Evolutionary conservation across 73 alveolate genomes (phyloP).

Genomic region (Diophrys sp.): DNA sequence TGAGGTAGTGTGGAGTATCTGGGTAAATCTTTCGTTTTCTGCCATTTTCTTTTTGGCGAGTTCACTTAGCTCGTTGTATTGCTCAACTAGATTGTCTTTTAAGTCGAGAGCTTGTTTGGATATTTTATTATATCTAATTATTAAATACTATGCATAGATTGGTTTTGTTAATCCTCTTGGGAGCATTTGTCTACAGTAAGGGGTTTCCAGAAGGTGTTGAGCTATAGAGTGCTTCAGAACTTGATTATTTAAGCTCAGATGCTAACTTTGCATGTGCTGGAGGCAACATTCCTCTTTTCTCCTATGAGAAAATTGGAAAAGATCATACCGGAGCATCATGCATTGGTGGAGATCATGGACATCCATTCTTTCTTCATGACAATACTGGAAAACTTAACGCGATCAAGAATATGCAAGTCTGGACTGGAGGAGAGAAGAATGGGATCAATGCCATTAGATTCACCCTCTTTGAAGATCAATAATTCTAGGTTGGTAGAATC

Average conservation of each 20-base stretch:
- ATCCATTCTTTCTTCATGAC: neutral
- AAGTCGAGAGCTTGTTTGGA: constrained; percentile 23
- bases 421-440: neutral
- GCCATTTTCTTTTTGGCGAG: constrained; percentile 25
- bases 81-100: constrained; percentile 26
- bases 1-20: neutral
- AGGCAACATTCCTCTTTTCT: neutral
- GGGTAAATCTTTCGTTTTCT: constrained; percentile 31
- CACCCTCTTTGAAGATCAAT: neutral
- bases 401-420: neutral
- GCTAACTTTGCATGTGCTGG: too few relatives aligned
- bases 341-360: neutral
- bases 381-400: neutral
- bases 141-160: too few relatives aligned
- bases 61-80: constrained; percentile 17
- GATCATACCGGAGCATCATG: neutral
- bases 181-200: too few relatives aligned
- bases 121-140: constrained; percentile 20
- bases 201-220: too few relatives aligned
- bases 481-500: neutral
- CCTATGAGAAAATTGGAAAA: neutral
- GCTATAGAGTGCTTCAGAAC: too few relatives aligned
- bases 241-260: too few relatives aligned
- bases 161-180: too few relatives aligned
- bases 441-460: neutral